A percentile compares a stretch with the other conserved stretches of the same genome.
These are phyloP conservation scores for Cladophialophora carrionii DNA, from an alignment of 2,329 filamentous ascomycete genomes.

Conservation along the genomic window DNA sequence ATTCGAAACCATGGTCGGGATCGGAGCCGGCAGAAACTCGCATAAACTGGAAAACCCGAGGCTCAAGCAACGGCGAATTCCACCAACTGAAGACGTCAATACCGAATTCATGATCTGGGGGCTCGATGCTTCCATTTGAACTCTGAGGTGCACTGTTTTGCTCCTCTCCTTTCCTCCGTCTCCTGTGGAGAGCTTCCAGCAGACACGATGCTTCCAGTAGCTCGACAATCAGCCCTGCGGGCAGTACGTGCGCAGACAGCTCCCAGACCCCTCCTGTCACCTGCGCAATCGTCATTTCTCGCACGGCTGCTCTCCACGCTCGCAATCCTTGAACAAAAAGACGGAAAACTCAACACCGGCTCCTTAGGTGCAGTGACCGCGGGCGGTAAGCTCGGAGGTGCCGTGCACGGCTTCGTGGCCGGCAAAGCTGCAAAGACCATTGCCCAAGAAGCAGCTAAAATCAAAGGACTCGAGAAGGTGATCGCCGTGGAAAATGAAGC, in stretches of 20 bases:
- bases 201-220: constrained; percentile 34
- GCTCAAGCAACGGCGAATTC: constrained; percentile 7
- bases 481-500: constrained; percentile 83
- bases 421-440: constrained; percentile 71
- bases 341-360: constrained; percentile 80
- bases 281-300: constrained; percentile 57
- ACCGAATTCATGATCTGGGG: constrained; percentile 9
- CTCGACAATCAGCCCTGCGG: constrained; percentile 46
- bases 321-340: constrained; percentile 87
- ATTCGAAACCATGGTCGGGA: not conserved
- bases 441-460: constrained; percentile 83
- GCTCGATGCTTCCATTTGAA: not conserved
- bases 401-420: constrained; percentile 84
- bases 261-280: constrained; percentile 46
- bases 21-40: constrained; percentile 4
- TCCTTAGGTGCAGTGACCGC: constrained; percentile 86
- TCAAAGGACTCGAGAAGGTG: constrained; percentile 88
- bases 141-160: not conserved
- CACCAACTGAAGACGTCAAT: constrained; percentile 14
- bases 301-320: constrained; percentile 80
- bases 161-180: not conserved
- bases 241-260: constrained; percentile 51
- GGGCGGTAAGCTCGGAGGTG: constrained; percentile 80
- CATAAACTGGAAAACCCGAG: constrained; percentile 6
- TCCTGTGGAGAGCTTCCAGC: constrained; percentile 6